A percentile compares a stretch with the other conserved stretches of the same genome.
These are phyloP conservation scores for Aspergillus hiratsukae DNA, from an alignment of 2,329 filamentous ascomycete genomes.

Conservation along the genomic window DNA sequence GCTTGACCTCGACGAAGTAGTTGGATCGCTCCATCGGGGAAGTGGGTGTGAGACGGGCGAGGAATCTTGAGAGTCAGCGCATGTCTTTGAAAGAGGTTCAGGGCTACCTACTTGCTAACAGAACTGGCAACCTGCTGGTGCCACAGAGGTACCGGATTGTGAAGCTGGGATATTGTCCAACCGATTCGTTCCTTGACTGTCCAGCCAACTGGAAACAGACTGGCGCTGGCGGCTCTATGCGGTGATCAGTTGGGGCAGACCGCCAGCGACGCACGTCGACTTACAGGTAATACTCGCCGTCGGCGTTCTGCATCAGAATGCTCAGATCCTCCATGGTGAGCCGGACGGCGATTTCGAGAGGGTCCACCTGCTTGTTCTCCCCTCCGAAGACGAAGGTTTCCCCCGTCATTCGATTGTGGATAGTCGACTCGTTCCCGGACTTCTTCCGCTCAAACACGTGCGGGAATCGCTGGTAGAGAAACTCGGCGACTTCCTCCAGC, in stretches of 20 bases:
- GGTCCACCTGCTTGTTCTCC: constrained; percentile 32
- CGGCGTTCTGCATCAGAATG: constrained; percentile 44
- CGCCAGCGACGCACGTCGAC: constrained; percentile 12
- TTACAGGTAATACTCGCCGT: constrained; percentile 46
- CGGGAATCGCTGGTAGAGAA: constrained; percentile 43
- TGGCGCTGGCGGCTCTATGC: constrained; percentile 47
- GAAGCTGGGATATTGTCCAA: constrained; percentile 45
- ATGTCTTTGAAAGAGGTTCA: not conserved
- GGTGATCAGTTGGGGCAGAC: not conserved
- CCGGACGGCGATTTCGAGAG: constrained; percentile 48
- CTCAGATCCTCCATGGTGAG: constrained; percentile 52
- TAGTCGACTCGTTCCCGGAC: constrained; percentile 22
- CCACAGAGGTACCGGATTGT: constrained; percentile 48
- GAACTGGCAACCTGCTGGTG: constrained; percentile 42
- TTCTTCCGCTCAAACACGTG: constrained; percentile 37
- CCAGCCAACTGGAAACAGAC: constrained; percentile 52
- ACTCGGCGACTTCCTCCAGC: constrained; percentile 43
- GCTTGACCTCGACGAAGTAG: constrained; percentile 48
- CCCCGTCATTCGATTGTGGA: constrained; percentile 42
- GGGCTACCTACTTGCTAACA: constrained; percentile 39
- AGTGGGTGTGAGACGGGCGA: constrained; percentile 41
- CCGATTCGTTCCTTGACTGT: constrained; percentile 47
- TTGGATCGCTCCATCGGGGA: constrained; percentile 48
- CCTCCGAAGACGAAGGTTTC: constrained; percentile 41
- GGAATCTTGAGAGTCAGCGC: constrained; percentile 34